Conservation (phyloP, 371 early-diverging fungal species). For the Amoeboaphelidium occidentale region DNA sequence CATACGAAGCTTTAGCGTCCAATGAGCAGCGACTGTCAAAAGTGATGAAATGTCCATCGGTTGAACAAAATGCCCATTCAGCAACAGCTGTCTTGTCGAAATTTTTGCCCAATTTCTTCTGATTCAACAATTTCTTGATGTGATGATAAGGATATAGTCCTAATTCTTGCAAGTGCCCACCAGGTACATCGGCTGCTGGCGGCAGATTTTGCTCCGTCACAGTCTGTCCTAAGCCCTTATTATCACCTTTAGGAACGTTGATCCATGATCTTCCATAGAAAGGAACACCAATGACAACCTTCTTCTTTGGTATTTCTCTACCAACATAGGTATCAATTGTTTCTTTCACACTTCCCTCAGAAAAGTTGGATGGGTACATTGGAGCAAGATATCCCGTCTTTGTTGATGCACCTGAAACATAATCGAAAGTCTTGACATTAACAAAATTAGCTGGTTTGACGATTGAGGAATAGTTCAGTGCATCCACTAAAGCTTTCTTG, state of each 20-base stretch:
- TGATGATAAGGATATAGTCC: too few species aligned
- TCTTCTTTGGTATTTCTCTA: slow-evolving; percentile 3
- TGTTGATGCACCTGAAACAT: slow-evolving; percentile 32
- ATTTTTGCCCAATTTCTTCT: too few species aligned
- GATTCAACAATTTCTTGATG: too few species aligned
- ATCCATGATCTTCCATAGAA: slow-evolving; percentile 31
- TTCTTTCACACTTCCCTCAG: background rate
- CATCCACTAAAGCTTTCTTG: slow-evolving; percentile 32
- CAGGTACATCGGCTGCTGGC: too few species aligned
- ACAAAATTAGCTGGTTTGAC: slow-evolving; percentile 35
- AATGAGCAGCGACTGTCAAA: background rate
- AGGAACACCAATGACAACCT: slow-evolving; percentile 36
- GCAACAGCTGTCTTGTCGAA: background rate
- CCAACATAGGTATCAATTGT: background rate
- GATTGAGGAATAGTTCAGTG: slow-evolving; percentile 18
- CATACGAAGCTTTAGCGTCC: background rate
- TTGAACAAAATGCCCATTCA: background rate
- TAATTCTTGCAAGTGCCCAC: too few species aligned
- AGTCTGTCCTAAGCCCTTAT: too few species aligned
- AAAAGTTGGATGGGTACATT: background rate
- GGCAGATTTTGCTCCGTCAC: too few species aligned
- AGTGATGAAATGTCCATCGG: background rate
- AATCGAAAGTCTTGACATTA: slow-evolving; percentile 26
- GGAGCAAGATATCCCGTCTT: slow-evolving; percentile 35
- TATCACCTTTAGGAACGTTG: too few species aligned